These are phyloP conservation scores for Sporothrix protearum DNA, from an alignment of 2,329 filamentous ascomycete genomes.

Conservation along the genomic window DNA sequence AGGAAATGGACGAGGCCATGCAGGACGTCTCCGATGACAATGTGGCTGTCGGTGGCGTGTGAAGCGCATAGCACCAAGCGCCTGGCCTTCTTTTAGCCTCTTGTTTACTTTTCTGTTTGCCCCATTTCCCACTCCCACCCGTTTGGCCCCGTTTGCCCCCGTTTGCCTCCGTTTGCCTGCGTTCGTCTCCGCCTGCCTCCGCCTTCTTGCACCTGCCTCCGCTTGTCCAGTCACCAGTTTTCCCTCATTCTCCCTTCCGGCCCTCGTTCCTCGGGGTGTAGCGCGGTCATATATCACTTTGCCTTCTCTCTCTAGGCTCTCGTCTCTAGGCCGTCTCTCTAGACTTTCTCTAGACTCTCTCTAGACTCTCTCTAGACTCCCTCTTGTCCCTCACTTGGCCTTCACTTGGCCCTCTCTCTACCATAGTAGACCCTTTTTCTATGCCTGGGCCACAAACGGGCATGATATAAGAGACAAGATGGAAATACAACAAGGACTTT, in stretches of 20 bases:
- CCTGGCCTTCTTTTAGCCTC: neutral
- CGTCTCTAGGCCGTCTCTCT: neutral
- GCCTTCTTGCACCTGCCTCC: neutral
- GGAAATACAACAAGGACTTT: neutral
- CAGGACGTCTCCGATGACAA: conserved; percentile 33
- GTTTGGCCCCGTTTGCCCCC: neutral
- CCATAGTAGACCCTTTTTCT: no score
- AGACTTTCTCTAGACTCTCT: neutral
- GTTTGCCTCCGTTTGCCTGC: neutral
- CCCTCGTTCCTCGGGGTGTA: neutral
- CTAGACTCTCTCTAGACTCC: no score
- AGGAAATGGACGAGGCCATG: conserved; percentile 56
- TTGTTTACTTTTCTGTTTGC: neutral
- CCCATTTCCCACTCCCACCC: neutral
- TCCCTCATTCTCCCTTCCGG: neutral
- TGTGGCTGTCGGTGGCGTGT: conserved; percentile 1
- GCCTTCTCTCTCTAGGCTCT: neutral
- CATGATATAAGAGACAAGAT: neutral
- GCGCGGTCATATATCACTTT: neutral
- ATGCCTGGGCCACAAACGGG: neutral
- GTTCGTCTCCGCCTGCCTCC: neutral
- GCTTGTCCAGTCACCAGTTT: neutral
- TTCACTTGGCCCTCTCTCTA: neutral
- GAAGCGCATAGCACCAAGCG: neutral
- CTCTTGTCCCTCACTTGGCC: neutral